These are phyloP conservation scores for Paraphaeosphaeria sporulosa DNA, from an alignment of 2,329 filamentous ascomycete genomes.

Conservation along the genomic window DNA sequence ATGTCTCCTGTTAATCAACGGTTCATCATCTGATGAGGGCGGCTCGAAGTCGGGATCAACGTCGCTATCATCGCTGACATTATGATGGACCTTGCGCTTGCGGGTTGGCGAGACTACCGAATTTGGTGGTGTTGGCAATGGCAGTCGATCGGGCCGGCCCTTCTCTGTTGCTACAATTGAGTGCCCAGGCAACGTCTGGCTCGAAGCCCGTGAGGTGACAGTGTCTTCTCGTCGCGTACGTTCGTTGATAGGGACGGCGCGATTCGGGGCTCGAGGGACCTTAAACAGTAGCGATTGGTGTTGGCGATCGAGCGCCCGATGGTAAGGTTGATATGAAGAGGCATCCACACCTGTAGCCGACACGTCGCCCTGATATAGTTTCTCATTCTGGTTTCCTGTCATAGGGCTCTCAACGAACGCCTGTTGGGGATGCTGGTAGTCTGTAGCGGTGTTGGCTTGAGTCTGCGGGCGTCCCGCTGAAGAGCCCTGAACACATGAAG, in stretches of 20 bases:
- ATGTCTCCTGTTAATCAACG: neutral
- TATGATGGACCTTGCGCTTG: slow-evolving; percentile 14
- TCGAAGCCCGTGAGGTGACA: slow-evolving; percentile 14
- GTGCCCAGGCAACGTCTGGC: neutral
- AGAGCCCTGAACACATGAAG: too few relatives aligned
- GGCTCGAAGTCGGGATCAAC: slow-evolving; percentile 18
- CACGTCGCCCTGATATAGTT: too few relatives aligned
- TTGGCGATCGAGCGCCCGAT: neutral
- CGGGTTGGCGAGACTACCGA: slow-evolving; percentile 1
- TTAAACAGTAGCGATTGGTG: slow-evolving; percentile 15
- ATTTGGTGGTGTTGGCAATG: slow-evolving; percentile 10
- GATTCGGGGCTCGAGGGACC: slow-evolving; percentile 13
- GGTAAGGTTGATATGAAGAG: slow-evolving; percentile 4
- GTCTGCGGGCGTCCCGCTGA: too few relatives aligned
- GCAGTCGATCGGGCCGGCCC: neutral
- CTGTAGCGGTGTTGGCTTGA: too few relatives aligned
- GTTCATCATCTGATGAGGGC: slow-evolving; percentile 11
- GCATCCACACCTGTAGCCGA: neutral
- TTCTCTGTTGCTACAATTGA: neutral
- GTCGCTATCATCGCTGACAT: slow-evolving; percentile 22
- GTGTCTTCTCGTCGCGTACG: slow-evolving; percentile 10
- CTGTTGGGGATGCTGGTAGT: too few relatives aligned
- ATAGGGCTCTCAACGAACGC: too few relatives aligned
- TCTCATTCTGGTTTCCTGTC: too few relatives aligned
- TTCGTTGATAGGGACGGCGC: neutral